Evolutionary conservation across 306 rosid species (phyloP), one percentile per base, ranked within the genome.

Genomic region (Cucurbita pepo): DNA sequence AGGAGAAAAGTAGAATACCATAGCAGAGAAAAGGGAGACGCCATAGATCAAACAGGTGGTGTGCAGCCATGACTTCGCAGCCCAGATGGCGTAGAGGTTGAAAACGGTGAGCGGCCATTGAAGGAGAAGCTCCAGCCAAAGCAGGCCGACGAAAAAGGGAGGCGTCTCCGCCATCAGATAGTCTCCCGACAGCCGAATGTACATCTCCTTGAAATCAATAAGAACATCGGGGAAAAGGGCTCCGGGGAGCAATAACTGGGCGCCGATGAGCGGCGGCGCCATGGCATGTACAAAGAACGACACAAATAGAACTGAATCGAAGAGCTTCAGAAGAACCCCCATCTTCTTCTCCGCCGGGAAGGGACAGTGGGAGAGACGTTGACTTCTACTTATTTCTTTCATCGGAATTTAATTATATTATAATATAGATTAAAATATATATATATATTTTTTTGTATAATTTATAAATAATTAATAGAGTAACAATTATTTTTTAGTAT

Each of bases 31-130:
- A 71, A 75, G 45, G 43, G 97, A 82, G 50, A 77, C 90, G 62
- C 89, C 96, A 76, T 80, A 82, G 77, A 90, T 78, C 91, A 88
- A 83, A 80, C 95, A 92, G 56, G 96, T 84, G 79, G 92, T 88
- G 54, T 78, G 83, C 77, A 84, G 81, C 96, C 95, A 90, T 71
- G 82, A 65, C 73, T 86, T 88, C 30, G 82, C 64, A 52, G 80
- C 75, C 38, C 82, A 56, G 37, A 85, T 80, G 13, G 75, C 95
- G 67, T 86, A 87, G 60, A 92, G 53, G 71, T 82, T 90, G 81
- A 81, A 66, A 10, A 92, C 82, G 0, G 76, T 59, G 34, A 90
- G 88, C 1, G 92, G 95, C 92, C 95, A 92, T 77, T 88, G 92
- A 51, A 90, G 83, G 62, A 90, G 70, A 44, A 90, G 86, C 81